Evolutionary conservation across 768 basidiomycete species (phyloP).

Genomic region (Trametes coccinea): DNA sequence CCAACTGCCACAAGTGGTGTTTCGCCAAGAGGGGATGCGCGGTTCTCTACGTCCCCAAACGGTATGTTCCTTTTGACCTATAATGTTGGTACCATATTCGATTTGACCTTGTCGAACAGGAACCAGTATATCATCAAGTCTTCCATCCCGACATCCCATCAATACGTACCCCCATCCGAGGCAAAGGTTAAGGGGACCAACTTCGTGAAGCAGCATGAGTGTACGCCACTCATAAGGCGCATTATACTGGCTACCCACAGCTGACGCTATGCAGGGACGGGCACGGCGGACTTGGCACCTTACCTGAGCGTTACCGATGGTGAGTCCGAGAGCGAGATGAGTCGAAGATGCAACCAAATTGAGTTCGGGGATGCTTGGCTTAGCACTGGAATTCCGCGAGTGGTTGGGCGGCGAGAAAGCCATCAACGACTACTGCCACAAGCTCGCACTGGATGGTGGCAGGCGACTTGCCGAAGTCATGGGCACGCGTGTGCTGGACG

Average conservation of each 20-base stretch:
- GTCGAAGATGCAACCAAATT: background rate
- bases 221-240: slow-evolving; percentile 5
- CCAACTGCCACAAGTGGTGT: slow-evolving; percentile 90
- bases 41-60: slow-evolving; percentile 70
- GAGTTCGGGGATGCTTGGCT: background rate
- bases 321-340: slow-evolving; percentile 26
- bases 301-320: slow-evolving; percentile 57
- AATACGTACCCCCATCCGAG: slow-evolving; percentile 48
- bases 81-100: too few species aligned
- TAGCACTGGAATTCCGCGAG: slow-evolving; percentile 72
- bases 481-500: slow-evolving; percentile 64
- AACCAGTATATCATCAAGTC: slow-evolving; percentile 65
- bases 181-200: slow-evolving; percentile 16
- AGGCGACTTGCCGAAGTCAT: slow-evolving; percentile 56
- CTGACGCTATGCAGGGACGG: slow-evolving; percentile 49
- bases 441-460: slow-evolving; percentile 68
- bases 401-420: slow-evolving; percentile 74
- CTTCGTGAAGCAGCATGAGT: slow-evolving; percentile 30
- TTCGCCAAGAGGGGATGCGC: slow-evolving; percentile 67
- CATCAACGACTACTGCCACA: slow-evolving; percentile 71
- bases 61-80: slow-evolving; percentile 32
- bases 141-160: slow-evolving; percentile 55
- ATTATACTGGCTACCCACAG: background rate
- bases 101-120: slow-evolving; percentile 33
- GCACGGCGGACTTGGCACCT: slow-evolving; percentile 57